Conservation (phyloP, 2,329 filamentous ascomycete genomes). For the Paecilomyces niveus region DNA sequence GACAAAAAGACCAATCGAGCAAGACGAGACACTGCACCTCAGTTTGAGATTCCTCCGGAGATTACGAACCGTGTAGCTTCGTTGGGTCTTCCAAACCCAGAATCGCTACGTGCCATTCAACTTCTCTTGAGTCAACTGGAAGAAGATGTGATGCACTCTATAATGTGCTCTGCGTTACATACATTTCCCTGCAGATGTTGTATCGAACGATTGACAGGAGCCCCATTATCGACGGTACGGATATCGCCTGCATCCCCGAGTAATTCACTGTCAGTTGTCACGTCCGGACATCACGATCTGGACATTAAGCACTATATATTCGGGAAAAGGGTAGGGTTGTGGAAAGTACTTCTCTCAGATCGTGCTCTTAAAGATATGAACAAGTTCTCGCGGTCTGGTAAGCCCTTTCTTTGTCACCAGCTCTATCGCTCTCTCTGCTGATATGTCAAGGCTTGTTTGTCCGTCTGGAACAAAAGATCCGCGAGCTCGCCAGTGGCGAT, state of each 20-base stretch:
- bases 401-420: neutral
- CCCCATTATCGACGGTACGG: neutral
- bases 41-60: neutral
- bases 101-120: neutral
- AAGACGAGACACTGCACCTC: neutral
- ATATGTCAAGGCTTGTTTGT: conserved; percentile 1
- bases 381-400: conserved; percentile 2
- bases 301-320: conserved; percentile 8
- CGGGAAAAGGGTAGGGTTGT: conserved; percentile 10
- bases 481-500: conserved; percentile 11
- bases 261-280: neutral
- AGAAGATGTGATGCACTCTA: neutral
- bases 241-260: too few species aligned
- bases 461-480: conserved; percentile 10
- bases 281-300: neutral
- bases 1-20: neutral
- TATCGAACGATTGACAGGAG: conserved; percentile 4
- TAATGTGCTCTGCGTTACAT: conserved; percentile 5
- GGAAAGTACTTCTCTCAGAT: conserved; percentile 14
- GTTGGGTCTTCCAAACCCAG: neutral
- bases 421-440: neutral
- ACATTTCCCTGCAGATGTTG: conserved; percentile 15
- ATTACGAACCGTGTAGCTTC: neutral
- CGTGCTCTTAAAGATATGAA: conserved; percentile 7
- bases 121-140: neutral